Evolutionary conservation across 805 yeast species (phyloP).

Genomic region (Hanseniaspora clermontiae): DNA sequence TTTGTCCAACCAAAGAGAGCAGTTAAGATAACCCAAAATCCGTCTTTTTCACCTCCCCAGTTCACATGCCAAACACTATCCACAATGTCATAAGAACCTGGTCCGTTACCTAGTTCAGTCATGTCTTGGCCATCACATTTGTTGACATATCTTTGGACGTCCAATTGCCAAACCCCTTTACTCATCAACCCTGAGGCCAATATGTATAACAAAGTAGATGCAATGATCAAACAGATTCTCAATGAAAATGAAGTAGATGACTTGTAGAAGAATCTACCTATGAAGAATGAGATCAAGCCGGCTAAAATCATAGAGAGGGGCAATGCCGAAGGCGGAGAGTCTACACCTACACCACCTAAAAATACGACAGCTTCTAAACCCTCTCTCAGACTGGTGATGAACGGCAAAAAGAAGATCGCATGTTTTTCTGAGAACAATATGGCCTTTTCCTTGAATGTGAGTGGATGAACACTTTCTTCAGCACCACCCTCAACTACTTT

Average conservation of each 20-base stretch:
- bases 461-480: conserved; percentile 12
- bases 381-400: conserved; percentile 76
- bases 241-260: conserved; percentile 71
- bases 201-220: conserved; percentile 69
- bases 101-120: conserved; percentile 81
- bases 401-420: conserved; percentile 65
- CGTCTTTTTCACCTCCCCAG: conserved; percentile 86
- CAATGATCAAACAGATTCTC: conserved; percentile 57
- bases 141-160: conserved; percentile 61
- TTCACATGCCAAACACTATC: conserved; percentile 86
- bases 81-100: conserved; percentile 76
- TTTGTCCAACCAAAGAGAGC: conserved; percentile 92
- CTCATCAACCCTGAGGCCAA: conserved; percentile 81
- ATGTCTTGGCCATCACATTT: conserved; percentile 72
- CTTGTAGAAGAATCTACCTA: conserved; percentile 57
- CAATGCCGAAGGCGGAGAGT: conserved; percentile 52
- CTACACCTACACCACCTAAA: conserved; percentile 75
- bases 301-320: conserved; percentile 55
- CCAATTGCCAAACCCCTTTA: conserved; percentile 83
- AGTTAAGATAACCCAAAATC: conserved; percentile 81
- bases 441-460: conserved; percentile 19
- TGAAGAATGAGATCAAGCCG: conserved; percentile 41
- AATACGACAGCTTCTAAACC: conserved; percentile 88
- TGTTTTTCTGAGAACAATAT: conserved; percentile 41
- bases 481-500: conserved; percentile 20